Base-by-base conservation (phyloP, 306 rosid species). In the Fragaria vesca region DNA sequence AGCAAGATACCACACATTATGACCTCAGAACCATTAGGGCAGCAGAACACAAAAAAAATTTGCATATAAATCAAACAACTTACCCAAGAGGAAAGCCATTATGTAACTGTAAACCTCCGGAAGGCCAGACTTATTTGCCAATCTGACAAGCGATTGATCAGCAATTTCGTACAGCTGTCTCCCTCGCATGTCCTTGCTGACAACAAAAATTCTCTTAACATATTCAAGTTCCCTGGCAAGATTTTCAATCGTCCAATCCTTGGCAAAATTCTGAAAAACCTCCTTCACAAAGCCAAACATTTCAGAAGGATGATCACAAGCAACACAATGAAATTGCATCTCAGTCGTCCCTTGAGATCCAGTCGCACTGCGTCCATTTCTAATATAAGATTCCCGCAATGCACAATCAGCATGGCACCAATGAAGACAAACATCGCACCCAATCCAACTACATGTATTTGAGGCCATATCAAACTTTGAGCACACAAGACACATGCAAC, bases 261-360 rank as follows among this genome's bases (percentile, higher is more conserved):
- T 90, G 2, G 97, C 99, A 73, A 93, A 93, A 89, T 75, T 89
- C 21, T 86, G 96, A 75, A 95, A 95, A 69, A 95, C 99, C 89
- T 95, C 99, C 81, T 95, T 93, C 83, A 95, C 98, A 73, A 95
- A 95, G 79, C 99, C 99, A 85, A 95, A 95, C 96, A 95, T 87
- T 93, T 95, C 99, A 52, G 99, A 95, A 75, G 98, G 98, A 76
- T 91, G 99, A 81, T 88, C 96, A 78, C 99, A 95, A 63, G 99
- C 98, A 85, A 93, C 86, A 82, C 99, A 95, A 78, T 91, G 98
- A 83, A 93, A 95, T 86, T 95, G 98, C 99, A 95, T 95, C 86
- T 95, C 99, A 2, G 97, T 83, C 36, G 81, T 70, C 82, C 96
- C 97, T 72, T 86, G 90, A 16, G 84, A 79, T 61, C 91, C 96